Conservation (phyloP, 768 basidiomycete genomes). For the Termitomyces sp. region DNA sequence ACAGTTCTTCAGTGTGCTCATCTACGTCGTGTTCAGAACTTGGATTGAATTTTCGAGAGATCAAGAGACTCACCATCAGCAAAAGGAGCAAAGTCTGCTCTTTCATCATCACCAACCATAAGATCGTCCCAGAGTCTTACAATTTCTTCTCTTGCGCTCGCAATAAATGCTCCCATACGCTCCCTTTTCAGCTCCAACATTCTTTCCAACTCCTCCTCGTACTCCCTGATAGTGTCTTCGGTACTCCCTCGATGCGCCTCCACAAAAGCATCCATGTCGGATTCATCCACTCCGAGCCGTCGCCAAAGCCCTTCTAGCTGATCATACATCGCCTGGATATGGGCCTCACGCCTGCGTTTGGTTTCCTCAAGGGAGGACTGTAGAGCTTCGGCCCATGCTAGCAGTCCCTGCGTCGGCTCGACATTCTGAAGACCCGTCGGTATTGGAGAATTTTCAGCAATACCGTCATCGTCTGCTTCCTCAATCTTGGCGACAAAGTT, state of each 20-base stretch:
- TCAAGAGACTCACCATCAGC: slow-evolving; percentile 60
- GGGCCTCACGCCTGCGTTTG: slow-evolving; percentile 70
- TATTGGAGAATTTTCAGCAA: slow-evolving; percentile 31
- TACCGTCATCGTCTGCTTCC: slow-evolving; percentile 48
- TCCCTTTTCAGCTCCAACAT: slow-evolving; percentile 89
- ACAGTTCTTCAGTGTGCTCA: slow-evolving; percentile 85
- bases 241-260: slow-evolving; percentile 83
- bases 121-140: slow-evolving; percentile 79
- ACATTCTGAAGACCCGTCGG: slow-evolving; percentile 66
- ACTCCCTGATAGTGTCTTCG: slow-evolving; percentile 70
- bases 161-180: slow-evolving; percentile 82
- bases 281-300: slow-evolving; percentile 74
- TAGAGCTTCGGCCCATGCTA: slow-evolving; percentile 64
- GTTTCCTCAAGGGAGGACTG: slow-evolving; percentile 62
- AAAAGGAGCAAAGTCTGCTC: slow-evolving; percentile 76
- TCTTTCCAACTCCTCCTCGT: slow-evolving; percentile 85
- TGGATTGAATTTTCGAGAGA: neutral
- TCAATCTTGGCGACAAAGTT: slow-evolving; percentile 62
- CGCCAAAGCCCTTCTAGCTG: slow-evolving; percentile 90
- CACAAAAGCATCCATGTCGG: slow-evolving; percentile 89
- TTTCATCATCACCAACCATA: slow-evolving; percentile 81
- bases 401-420: slow-evolving; percentile 72
- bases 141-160: slow-evolving; percentile 79
- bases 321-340: slow-evolving; percentile 94
- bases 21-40: slow-evolving; percentile 38